Evolutionary conservation across 768 basidiomycete genomes (phyloP).

Genomic region (Pleurotus tuoliensis): DNA sequence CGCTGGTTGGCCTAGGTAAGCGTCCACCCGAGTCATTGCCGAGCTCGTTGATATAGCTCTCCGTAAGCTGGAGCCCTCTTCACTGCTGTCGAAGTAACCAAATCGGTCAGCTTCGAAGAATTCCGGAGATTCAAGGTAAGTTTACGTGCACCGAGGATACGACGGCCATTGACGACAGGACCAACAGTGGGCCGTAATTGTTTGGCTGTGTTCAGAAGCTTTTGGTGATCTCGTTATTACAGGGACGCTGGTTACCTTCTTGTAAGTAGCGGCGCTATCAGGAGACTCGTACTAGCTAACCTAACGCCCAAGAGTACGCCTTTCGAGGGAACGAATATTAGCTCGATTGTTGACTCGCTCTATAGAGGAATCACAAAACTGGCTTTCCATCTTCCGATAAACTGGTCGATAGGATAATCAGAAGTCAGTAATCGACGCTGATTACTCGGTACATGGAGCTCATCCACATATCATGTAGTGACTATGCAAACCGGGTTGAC

Average conservation of each 20-base stretch:
- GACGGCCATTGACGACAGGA: no score
- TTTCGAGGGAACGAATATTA: no score
- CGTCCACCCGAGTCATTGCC: background rate
- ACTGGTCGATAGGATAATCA: slow-evolving; percentile 39
- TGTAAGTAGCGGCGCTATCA: slow-evolving; percentile 24
- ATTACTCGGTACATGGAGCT: no score
- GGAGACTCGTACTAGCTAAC: no score
- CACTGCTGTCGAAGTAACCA: slow-evolving; percentile 22
- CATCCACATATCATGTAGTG: slow-evolving; percentile 17
- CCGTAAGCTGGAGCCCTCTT: slow-evolving; percentile 22
- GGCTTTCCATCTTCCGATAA: slow-evolving; percentile 39
- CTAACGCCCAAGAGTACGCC: no score
- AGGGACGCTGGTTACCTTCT: slow-evolving; percentile 34
- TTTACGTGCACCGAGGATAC: background rate
- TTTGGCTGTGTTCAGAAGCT: slow-evolving; percentile 40
- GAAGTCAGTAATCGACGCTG: slow-evolving; percentile 19
- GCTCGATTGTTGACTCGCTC: no score
- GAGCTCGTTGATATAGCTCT: background rate
- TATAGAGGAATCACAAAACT: slow-evolving; percentile 35
- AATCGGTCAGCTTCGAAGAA: slow-evolving; percentile 19
- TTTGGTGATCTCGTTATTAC: slow-evolving; percentile 41
- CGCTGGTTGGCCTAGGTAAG: background rate
- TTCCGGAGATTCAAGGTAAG: slow-evolving; percentile 25
- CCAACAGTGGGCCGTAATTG: slow-evolving; percentile 11
- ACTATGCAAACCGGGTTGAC: slow-evolving; percentile 34